Base-by-base conservation (phyloP, 2,329 filamentous ascomycete species). In the Dactylella cylindrospora region DNA sequence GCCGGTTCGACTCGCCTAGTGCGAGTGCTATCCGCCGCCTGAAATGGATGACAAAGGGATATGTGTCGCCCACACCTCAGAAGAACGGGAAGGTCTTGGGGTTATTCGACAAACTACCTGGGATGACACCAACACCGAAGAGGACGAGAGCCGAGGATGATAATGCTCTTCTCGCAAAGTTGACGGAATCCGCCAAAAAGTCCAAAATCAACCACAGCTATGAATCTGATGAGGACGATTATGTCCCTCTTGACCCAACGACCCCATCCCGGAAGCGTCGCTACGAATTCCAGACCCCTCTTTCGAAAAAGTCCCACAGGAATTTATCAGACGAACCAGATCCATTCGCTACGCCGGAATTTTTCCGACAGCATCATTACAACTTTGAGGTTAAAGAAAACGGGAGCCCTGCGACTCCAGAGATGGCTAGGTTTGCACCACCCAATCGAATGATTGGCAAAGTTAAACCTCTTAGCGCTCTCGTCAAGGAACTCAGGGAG, bases 1-100 rank as follows among this genome's bases (percentile, higher is more conserved):
- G 36, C 23, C 29, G 33, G 10, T 10, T 47, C n/a, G 38, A 28
- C 23, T 53, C 55, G 4, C 47, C 55, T 5, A 61, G 41, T 19
- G 47, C 55, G 13, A 52, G 47, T 22, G 31, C 44, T 15, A 20
- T 50, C 23, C 55, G 55, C 15, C 47, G 50, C 17, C 22, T 61
- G 31, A 61, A 53, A 43, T 61, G 55, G 55, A 61, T 61, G 47
- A 22, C 26, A 19, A 61, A 61, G n/a, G 55, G 55, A 46, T 61
- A 61, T 38, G 55, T 61, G 25, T 61, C 55, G 5, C 55, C 55
- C 2, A 61, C 55, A 3, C 55, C 55, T 19, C 55, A 61, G 29
- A 61, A 61, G 28, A 61, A 61, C 41, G 55, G 55, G 19, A 52
- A 39, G 26, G 47, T 61, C n/a, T 23, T 61, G 3, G 55, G 55